Base-by-base conservation (phyloP, 176 grass and related monocot genomes). In the Puccinellia tenuiflora region DNA sequence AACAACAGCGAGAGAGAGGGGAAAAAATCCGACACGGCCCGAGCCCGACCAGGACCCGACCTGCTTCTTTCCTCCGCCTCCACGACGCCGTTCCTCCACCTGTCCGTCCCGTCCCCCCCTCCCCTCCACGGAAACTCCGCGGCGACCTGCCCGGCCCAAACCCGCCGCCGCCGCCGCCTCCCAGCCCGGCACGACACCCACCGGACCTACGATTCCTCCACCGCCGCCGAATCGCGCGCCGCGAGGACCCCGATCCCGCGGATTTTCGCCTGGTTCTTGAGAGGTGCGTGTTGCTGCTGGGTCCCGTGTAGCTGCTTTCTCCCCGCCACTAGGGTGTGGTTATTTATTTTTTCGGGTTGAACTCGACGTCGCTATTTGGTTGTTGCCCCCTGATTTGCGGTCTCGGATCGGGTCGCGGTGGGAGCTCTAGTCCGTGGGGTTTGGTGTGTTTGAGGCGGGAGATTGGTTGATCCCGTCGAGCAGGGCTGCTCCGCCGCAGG, bases 391-490 rank as follows among this genome's bases (percentile, higher is more conserved):
- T 51, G 80, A 16, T 30, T 38, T 33, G 61, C 9, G 42, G 33
- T 42, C 40, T 75, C 34, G 40, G 81, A 75, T 75, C 55, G 70
- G 63, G 17, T 20, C 40, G 17, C 13, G 24, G 47, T n/a, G 38
- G 45, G 48, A 24, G 18, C 48, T 28, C 2, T 35, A 51, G 62
- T 24, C 17, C 17, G 7, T 14, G 20, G 38, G 50, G 20, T 68
- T 59, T 5, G 51, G 37, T 12, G 26, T 59, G 28, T 15, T 3
- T 48, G 64, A 46, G 12, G 18, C 5, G 75, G 46, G 12, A 7
- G 46, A 33, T 77, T 76, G 48, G 85, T 54, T 68, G 85, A 87
- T 87, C 79, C 47, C 68, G 8, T 42, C 9, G 37, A 76, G 8
- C 21, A 46, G 26, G 60, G 60, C 5, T 33, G 3, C 81, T 38